Base-by-base conservation (phyloP, 2,329 filamentous ascomycete genomes). In the Exserohilum rostratum region DNA sequence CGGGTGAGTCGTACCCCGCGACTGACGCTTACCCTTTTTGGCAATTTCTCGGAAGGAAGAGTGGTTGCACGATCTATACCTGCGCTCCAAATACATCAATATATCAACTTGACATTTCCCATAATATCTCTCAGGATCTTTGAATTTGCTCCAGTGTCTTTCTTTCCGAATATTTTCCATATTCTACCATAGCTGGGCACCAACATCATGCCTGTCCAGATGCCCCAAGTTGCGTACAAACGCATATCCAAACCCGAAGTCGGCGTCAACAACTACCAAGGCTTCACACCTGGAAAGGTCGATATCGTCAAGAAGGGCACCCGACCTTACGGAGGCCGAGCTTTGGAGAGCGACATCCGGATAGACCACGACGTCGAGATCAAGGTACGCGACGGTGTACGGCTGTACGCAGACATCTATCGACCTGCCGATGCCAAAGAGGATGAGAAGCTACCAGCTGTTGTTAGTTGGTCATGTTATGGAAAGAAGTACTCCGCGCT, bases 331-430 rank as follows among this genome's bases (percentile, higher is more conserved):
- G 65, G 74, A 46, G 69, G 72, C 3, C 70, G 70, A 42, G 61
- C 70, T 6, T 61, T 77, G 12, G 60, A 66, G 44, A 73, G 67
- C 44, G 73, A 78, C 40, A 80, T 81, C 38, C 66, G 64, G 1
- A 62, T 80, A n/a, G 77, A 81, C 5, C 77, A 79, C 50, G 79
- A 81, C 60, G 74, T 80, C 27, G 73, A 76, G 33, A 77, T 82
- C 34, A 61, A 65, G 3, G 70, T 79, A 1, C 72, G 78, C 40
- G 78, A 82, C 55, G 79, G 80, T 17, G 66, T 56, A 10, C 66
- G 65, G 0, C 66, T 82, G 0, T 80, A 79, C 57, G 70, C 69
- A 7, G 80, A 82, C 44, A 71, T 82, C 30, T 81, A 79, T 57
- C 70, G 79, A 5, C 78, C 79, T 0, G 66, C 75, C 1, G 62